A percentile compares a stretch with the other conserved stretches of the same genome.
These are phyloP conservation scores for Colletotrichum costaricense DNA, from an alignment of 2,329 filamentous ascomycete genomes.

Conservation along the genomic window DNA sequence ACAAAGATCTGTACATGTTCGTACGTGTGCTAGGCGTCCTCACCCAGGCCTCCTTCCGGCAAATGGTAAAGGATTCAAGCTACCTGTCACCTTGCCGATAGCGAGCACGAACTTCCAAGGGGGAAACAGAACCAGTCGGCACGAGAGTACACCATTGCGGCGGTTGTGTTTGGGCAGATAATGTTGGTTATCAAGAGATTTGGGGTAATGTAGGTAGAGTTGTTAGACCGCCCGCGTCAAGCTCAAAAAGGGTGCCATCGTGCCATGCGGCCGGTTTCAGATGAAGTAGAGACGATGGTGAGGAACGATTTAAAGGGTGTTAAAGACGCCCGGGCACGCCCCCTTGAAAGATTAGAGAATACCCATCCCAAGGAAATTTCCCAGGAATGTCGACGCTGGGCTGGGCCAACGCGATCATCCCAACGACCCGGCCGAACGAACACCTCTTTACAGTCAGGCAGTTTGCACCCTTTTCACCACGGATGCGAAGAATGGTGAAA, in stretches of 20 bases:
- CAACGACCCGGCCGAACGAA: slow-evolving; percentile 3
- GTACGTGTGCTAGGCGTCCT: neutral
- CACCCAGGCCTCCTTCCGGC: neutral
- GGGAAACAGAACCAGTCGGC: neutral
- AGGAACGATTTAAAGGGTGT: neutral
- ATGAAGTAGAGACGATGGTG: neutral
- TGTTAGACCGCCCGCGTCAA: slow-evolving; percentile 2
- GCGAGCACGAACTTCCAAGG: neutral
- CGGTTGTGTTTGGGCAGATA: neutral
- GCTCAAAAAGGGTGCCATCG: slow-evolving; percentile 8
- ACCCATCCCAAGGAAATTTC: slow-evolving; percentile 5
- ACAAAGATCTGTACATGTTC: no score
- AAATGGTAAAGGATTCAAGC: neutral
- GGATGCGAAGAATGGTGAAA: slow-evolving; percentile 11
- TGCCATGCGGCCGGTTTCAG: slow-evolving; percentile 14
- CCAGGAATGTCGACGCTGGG: slow-evolving; percentile 19
- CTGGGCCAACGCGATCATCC: slow-evolving; percentile 21
- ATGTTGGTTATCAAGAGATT: neutral
- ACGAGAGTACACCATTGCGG: neutral
- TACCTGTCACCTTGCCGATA: neutral
- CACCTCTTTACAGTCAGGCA: no score
- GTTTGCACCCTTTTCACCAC: neutral
- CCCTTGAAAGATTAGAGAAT: neutral
- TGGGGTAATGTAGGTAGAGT: neutral
- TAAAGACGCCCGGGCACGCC: neutral